Evolutionary conservation across 148 eudicot genomes (phyloP), one percentile per base, ranked within the genome.

Genomic region (Vaccinium myrtillus): DNA sequence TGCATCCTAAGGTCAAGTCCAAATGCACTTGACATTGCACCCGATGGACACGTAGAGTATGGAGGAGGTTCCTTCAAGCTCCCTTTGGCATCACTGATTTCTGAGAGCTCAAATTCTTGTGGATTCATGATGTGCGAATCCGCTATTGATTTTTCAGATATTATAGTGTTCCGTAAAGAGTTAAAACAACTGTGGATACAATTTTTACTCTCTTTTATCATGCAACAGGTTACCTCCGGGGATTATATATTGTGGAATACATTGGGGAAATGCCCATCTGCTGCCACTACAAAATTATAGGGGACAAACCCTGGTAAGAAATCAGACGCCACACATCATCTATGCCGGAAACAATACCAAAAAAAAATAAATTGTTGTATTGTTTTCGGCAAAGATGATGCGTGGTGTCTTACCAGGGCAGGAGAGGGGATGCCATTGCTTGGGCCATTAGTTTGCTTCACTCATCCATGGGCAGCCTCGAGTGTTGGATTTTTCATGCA

Each of bases 191-290:
- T 10, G 23, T 18, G 77, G 50, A 74, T 74, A 19, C 77, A 74
- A 18, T 73, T 43, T 39, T 74, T 16, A 74, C 77, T 79, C 48
- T 55, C 70, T 70, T 46, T 74, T 71, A 1, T 79, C 48, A 63
- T 73, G 27, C 59, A 81, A 81, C 84, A 85, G 87, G 87, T 81
- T 59, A 85, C 84, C 61, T 81, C 87, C 13, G 87, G 87, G 88
- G 98, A 95, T 83, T 97, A 97, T 80, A 95, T 97, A 81, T 85
- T 97, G 92, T 97, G 99, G 99, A 97, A 97, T 84, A 97, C 99
- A n/a, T 83, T 97, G 83, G 99, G 99, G 78, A 92, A 91, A 89
- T 97, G 98, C 86, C 99, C 99, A 1, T 93, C 93, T 84, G 96
- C 92, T 74, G 98, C 94, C 55, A 83, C 92, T 49, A 69, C 92